A percentile compares a stretch with the other conserved stretches of the same genome.
Evolutionary conservation across 208 protist species (phyloP).

Genomic region (Trypanosoma avium): DNA sequence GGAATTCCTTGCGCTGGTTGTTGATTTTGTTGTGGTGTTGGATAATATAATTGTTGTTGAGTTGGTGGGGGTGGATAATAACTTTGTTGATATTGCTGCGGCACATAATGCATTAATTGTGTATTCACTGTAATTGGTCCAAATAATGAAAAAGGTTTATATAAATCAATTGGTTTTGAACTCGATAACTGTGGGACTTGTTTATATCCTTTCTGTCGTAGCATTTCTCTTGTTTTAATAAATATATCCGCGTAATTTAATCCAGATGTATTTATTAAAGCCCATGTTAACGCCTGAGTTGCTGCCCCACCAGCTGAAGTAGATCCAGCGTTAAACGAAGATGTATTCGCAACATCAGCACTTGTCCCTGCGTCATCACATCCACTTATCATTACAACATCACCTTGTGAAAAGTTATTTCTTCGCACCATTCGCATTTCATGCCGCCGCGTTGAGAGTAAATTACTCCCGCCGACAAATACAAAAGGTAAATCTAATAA

Average conservation of each 20-base stretch:
- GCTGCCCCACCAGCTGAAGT: slow-evolving; percentile 76
- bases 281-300: slow-evolving; percentile 80
- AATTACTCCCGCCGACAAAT: slow-evolving; percentile 51
- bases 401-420: slow-evolving; percentile 74
- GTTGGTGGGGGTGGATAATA: slow-evolving; percentile 21
- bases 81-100: slow-evolving; percentile 62
- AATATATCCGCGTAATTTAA: slow-evolving; percentile 84
- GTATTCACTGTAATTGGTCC: slow-evolving; percentile 68
- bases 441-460: slow-evolving; percentile 23
- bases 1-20: slow-evolving; percentile 20
- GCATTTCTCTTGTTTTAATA: slow-evolving; percentile 71
- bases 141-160: slow-evolving; percentile 89
- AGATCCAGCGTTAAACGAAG: slow-evolving; percentile 44
- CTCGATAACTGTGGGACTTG: slow-evolving; percentile 91
- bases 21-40: slow-evolving; percentile 25
- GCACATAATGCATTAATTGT: slow-evolving; percentile 59
- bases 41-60: slow-evolving; percentile 19
- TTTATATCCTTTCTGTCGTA: slow-evolving; percentile 64
- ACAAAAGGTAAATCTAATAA: slow-evolving; percentile 89
- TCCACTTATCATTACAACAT: slow-evolving; percentile 91
- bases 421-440: slow-evolving; percentile 66
- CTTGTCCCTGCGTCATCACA: slow-evolving; percentile 87
- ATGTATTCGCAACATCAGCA: slow-evolving; percentile 53
- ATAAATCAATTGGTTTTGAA: slow-evolving; percentile 88
- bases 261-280: slow-evolving; percentile 59